Conservation (phyloP, 208 protist species). For the Leishmania major region DNA sequence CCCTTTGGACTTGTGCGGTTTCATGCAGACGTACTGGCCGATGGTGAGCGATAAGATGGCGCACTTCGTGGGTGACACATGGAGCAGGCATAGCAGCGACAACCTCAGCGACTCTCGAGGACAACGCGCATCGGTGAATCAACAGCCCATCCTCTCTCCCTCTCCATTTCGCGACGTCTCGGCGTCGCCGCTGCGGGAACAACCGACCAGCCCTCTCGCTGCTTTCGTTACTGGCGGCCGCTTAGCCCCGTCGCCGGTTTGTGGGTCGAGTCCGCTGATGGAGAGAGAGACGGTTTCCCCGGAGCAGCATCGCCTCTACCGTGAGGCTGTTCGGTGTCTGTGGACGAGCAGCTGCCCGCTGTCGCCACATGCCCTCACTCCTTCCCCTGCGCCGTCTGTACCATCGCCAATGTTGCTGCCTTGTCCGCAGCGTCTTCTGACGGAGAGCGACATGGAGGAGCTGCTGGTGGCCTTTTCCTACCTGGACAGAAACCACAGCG, state of each 20-base stretch:
- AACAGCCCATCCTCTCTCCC: slow-evolving; percentile 8
- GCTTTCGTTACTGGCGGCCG: background rate
- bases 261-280: background rate
- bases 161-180: slow-evolving; percentile 22
- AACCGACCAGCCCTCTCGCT: background rate
- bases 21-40: slow-evolving; percentile 37
- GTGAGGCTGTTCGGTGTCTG: slow-evolving; percentile 12
- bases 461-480: slow-evolving; percentile 18
- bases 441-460: slow-evolving; percentile 22
- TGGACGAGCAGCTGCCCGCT: slow-evolving; percentile 4
- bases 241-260: background rate
- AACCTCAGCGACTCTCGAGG: background rate
- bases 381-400: background rate
- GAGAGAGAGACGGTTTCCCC: background rate
- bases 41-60: slow-evolving; percentile 32
- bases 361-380: background rate
- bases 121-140: background rate
- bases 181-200: slow-evolving; percentile 2
- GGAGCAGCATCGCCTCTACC: slow-evolving; percentile 29
- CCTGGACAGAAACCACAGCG: slow-evolving; percentile 15
- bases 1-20: slow-evolving; percentile 25
- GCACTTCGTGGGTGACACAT: slow-evolving; percentile 10
- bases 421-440: slow-evolving; percentile 16
- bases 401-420: background rate
- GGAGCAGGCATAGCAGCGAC: slow-evolving; percentile 26